Evolutionary conservation across 176 grass and related monocot species (phyloP).

Genomic region (Coix lacrymajobi): DNA sequence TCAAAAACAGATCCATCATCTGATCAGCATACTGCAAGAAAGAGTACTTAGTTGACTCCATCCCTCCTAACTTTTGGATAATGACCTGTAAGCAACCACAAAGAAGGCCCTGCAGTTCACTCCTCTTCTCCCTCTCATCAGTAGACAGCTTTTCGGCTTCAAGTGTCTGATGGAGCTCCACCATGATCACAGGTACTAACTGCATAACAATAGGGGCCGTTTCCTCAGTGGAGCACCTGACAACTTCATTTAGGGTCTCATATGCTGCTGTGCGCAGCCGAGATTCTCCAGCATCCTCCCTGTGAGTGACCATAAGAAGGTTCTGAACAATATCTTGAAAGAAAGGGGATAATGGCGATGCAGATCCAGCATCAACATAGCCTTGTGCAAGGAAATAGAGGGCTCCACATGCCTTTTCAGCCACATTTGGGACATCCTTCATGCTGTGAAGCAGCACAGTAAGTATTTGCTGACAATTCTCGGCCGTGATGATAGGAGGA

Average conservation of each 20-base stretch:
- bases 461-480: conserved; percentile 74
- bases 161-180: conserved; percentile 74
- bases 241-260: conserved; percentile 84
- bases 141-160: conserved; percentile 63
- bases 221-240: conserved; percentile 72
- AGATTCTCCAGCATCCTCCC: conserved; percentile 68
- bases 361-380: conserved; percentile 62
- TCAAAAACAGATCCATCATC: conserved; percentile 86
- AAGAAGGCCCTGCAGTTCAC: conserved; percentile 73
- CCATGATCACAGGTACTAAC: conserved; percentile 73
- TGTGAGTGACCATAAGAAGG: conserved; percentile 72
- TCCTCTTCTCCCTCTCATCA: conserved; percentile 83
- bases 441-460: conserved; percentile 80
- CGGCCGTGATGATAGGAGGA: conserved; percentile 56
- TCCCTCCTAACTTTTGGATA: conserved; percentile 73
- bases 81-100: conserved; percentile 85
- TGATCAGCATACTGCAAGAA: conserved; percentile 83
- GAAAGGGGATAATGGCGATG: conserved; percentile 64
- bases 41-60: conserved; percentile 69
- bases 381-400: conserved; percentile 89
- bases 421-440: conserved; percentile 94
- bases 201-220: conserved; percentile 72
- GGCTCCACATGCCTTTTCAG: conserved; percentile 82
- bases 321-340: conserved; percentile 81
- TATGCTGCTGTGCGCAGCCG: conserved; percentile 75